Evolutionary conservation across 805 yeast species (phyloP).

Genomic region (Hanseniaspora guilliermondii): DNA sequence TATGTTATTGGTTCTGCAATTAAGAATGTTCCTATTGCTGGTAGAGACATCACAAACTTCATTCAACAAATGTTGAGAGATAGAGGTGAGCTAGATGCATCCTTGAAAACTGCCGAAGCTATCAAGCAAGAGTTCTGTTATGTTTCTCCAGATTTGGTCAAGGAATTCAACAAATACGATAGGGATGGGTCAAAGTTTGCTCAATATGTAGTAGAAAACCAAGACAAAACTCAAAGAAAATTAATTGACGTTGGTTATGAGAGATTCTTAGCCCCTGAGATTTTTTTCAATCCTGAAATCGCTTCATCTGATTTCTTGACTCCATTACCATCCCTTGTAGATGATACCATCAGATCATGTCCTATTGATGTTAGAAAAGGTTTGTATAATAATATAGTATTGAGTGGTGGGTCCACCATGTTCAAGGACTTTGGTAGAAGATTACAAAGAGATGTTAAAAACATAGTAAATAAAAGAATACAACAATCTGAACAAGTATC

Average conservation of each 20-base stretch:
- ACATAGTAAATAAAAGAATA: constrained; percentile 79
- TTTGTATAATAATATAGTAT: constrained; percentile 84
- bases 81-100: constrained; percentile 90
- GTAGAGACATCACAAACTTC: constrained; percentile 90
- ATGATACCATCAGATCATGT: constrained; percentile 82
- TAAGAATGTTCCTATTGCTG: constrained; percentile 95
- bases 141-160: constrained; percentile 94
- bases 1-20: constrained; percentile 96
- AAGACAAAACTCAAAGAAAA: constrained; percentile 48
- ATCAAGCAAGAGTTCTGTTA: constrained; percentile 95
- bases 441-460: constrained; percentile 84
- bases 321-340: constrained; percentile 93
- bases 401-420: constrained; percentile 98
- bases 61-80: constrained; percentile 90
- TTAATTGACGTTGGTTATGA: constrained; percentile 93
- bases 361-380: constrained; percentile 98
- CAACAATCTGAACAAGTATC: constrained; percentile 64
- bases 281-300: constrained; percentile 95
- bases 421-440: constrained; percentile 96
- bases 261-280: constrained; percentile 96
- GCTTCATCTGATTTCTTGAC: constrained; percentile 90
- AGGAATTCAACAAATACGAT: constrained; percentile 89
- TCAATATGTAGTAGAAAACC: constrained; percentile 77
- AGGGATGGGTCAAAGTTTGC: constrained; percentile 89
- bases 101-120: constrained; percentile 88